These are phyloP conservation scores for Blastobotrys robertii DNA, from an alignment of 805 yeast species.

Conservation along the genomic window DNA sequence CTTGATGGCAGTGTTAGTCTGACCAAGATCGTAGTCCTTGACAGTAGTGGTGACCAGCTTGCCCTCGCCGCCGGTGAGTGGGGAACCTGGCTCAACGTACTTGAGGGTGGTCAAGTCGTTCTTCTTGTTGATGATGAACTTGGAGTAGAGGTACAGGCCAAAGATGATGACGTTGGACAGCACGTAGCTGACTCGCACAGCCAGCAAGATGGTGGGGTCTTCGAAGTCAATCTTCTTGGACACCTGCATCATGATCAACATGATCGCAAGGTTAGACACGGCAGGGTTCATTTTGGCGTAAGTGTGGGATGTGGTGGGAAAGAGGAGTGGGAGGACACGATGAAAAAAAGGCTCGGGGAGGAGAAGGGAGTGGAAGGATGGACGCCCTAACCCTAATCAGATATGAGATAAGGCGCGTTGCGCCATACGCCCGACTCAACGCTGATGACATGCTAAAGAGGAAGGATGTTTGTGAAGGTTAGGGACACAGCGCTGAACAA, in stretches of 20 bases:
- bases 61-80: slow-evolving; percentile 63
- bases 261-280: slow-evolving; percentile 71
- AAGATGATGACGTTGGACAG: slow-evolving; percentile 58
- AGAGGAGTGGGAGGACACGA: no score
- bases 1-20: slow-evolving; percentile 69
- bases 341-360: not conserved
- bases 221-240: slow-evolving; percentile 84
- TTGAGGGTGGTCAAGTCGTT: slow-evolving; percentile 86
- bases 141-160: slow-evolving; percentile 55
- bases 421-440: no score
- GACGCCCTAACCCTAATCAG: not conserved
- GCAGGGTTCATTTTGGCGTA: slow-evolving; percentile 69
- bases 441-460: no score
- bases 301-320: not conserved
- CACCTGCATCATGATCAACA: slow-evolving; percentile 95
- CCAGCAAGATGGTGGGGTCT: slow-evolving; percentile 61
- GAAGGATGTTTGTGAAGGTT: no score
- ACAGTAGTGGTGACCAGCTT: slow-evolving; percentile 83
- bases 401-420: no score
- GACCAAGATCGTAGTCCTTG: slow-evolving; percentile 87
- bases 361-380: not conserved
- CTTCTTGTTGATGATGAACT: slow-evolving; percentile 51
- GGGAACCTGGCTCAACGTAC: slow-evolving; percentile 76
- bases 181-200: slow-evolving; percentile 65
- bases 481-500: no score